phyloP scores from a whole-genome alignment of 306 rosid genomes.

The Acacia confusa region DNA sequence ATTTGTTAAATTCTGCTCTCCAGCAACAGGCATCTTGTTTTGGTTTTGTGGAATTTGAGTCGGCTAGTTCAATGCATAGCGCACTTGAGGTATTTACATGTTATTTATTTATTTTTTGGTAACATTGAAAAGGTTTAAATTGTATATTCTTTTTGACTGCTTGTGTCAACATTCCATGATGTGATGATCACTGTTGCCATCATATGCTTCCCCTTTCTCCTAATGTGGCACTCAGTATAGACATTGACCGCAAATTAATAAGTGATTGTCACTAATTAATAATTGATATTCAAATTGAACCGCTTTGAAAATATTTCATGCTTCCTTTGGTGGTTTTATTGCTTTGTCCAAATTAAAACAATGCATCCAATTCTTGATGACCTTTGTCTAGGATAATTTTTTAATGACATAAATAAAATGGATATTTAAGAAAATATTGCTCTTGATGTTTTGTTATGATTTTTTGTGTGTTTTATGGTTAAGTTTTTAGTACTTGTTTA shows the following conservation, averaged over 20 bases:
- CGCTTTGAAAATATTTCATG: background rate
- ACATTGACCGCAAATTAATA: background rate
- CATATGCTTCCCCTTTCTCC: background rate
- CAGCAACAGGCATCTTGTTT: conserved; percentile 79
- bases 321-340: background rate
- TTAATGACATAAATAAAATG: background rate
- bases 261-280: background rate
- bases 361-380: background rate
- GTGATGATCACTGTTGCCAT: background rate
- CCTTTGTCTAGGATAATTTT: background rate
- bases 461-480: background rate
- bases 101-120: background rate
- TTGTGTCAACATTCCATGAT: background rate
- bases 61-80: conserved; percentile 60
- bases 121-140: background rate
- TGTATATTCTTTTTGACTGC: background rate
- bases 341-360: background rate
- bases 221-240: background rate
- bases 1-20: conserved; percentile 7
- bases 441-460: background rate
- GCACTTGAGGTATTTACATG: conserved; percentile 65
- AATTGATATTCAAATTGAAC: background rate
- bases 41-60: conserved; percentile 88
- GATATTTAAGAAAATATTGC: background rate
- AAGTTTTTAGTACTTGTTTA: background rate